A percentile compares a stretch with the other conserved stretches of the same genome.
Conservation (phyloP, 2,329 filamentous ascomycete species). For the Cladosporium phlei region DNA sequence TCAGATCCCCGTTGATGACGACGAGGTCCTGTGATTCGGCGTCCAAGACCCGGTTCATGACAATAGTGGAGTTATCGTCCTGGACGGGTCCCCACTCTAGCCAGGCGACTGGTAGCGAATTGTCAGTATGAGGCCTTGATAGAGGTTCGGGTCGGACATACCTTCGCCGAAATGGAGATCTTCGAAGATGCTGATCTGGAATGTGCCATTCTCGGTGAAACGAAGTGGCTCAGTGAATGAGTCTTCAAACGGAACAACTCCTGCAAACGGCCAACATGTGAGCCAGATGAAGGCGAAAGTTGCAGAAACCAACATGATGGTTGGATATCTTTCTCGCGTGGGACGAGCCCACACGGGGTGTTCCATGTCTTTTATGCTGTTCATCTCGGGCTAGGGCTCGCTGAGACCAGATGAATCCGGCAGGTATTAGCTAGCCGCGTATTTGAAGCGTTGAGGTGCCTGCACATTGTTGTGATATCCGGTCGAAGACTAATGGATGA, state of each 20-base stretch:
- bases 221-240: constrained; percentile 19
- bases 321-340: constrained; percentile 5
- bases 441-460: not conserved
- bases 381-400: not conserved
- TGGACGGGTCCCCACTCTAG: constrained; percentile 44
- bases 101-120: constrained; percentile 21
- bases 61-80: constrained; percentile 53
- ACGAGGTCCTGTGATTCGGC: constrained; percentile 56
- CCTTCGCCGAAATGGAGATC: constrained; percentile 67
- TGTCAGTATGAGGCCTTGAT: not conserved
- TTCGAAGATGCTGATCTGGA: constrained; percentile 57
- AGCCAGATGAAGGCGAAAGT: not conserved
- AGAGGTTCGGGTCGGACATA: constrained; percentile 8
- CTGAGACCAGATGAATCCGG: no score
- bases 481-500: not conserved
- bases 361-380: not conserved
- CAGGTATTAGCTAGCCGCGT: no score
- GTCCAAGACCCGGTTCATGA: constrained; percentile 57
- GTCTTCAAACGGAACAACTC: not conserved
- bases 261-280: not conserved
- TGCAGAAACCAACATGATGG: not conserved
- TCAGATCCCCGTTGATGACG: constrained; percentile 66
- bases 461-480: no score
- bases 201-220: constrained; percentile 34
- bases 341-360: not conserved